Percentiles rank a stretch among this genome's conserved stretches.
These are phyloP conservation scores for Aspergillus hancockii DNA, from an alignment of 495 filamentous ascomycete genomes.

Conservation along the genomic window DNA sequence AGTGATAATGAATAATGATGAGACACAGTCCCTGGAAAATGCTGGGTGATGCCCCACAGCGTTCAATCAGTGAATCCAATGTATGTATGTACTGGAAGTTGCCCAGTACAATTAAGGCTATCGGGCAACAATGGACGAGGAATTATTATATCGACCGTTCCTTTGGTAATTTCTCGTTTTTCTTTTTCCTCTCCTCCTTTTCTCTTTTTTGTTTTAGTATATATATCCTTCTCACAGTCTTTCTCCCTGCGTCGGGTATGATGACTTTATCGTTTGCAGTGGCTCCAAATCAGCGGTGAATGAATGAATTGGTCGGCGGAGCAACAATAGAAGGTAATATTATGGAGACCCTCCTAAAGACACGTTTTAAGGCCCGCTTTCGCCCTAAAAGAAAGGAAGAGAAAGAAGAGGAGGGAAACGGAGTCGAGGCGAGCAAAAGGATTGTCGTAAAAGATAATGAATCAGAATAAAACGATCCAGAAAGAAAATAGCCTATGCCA, in stretches of 20 bases:
- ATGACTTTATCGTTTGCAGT: background rate
- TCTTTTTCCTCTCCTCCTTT: background rate
- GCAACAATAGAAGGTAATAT: conserved; percentile 10
- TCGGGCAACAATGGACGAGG: conserved; percentile 6
- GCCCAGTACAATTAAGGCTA: conserved; percentile 7
- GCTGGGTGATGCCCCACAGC: conserved; percentile 20
- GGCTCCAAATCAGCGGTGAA: conserved; percentile 16
- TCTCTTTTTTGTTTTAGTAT: background rate
- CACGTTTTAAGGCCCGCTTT: conserved; percentile 2
- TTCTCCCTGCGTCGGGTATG: conserved; percentile 4
- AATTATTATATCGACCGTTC: background rate
- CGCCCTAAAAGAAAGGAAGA: background rate
- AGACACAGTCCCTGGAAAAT: conserved; percentile 6
- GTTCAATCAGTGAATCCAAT: background rate
- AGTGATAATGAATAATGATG: conserved; percentile 13
- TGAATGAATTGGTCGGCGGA: conserved; percentile 9
- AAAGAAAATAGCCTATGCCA: too few relatives aligned
- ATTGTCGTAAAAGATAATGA: background rate
- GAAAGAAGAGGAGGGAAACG: background rate
- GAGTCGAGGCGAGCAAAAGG: background rate
- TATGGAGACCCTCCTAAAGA: conserved; percentile 8
- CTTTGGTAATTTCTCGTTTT: background rate
- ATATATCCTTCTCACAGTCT: background rate
- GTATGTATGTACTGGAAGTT: background rate
- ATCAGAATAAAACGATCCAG: background rate